Conservation (phyloP, 2,329 filamentous ascomycete genomes). For the Cryphonectria japonica region DNA sequence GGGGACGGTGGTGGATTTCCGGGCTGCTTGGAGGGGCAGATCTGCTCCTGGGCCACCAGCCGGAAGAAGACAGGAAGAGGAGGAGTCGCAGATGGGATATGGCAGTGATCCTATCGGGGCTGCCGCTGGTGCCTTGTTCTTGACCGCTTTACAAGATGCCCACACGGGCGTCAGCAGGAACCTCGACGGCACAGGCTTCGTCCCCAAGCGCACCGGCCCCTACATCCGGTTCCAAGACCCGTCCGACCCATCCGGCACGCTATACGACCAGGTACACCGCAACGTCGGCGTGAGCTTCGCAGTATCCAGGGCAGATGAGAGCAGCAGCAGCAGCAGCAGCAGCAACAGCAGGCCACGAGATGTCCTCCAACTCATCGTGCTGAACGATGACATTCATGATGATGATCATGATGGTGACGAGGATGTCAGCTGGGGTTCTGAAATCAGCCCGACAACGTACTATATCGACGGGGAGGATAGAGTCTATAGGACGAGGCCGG, state of each 20-base stretch:
- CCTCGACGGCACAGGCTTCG: not conserved
- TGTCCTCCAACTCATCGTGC: not conserved
- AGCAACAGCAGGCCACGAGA: not conserved
- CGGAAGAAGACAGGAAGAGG: no score
- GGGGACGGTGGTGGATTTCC: not conserved
- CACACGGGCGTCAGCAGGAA: constrained; percentile 5
- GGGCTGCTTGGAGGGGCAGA: not conserved
- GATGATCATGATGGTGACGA: not conserved
- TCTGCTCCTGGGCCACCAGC: not conserved
- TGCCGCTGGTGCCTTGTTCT: no score
- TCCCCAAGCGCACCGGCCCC: not conserved
- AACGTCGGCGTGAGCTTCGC: not conserved
- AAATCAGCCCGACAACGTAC: not conserved
- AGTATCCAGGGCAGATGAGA: not conserved
- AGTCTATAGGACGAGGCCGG: not conserved
- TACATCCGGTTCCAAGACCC: not conserved
- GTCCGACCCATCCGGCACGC: not conserved
- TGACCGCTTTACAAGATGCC: not conserved
- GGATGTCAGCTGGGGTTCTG: not conserved
- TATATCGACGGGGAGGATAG: not conserved
- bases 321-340: no score
- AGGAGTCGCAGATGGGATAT: no score
- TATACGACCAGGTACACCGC: not conserved
- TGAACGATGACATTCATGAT: not conserved
- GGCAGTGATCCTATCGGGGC: no score